Conservation (phyloP, 129 eudicot genomes). For the Chrysanthemum seticuspe region DNA sequence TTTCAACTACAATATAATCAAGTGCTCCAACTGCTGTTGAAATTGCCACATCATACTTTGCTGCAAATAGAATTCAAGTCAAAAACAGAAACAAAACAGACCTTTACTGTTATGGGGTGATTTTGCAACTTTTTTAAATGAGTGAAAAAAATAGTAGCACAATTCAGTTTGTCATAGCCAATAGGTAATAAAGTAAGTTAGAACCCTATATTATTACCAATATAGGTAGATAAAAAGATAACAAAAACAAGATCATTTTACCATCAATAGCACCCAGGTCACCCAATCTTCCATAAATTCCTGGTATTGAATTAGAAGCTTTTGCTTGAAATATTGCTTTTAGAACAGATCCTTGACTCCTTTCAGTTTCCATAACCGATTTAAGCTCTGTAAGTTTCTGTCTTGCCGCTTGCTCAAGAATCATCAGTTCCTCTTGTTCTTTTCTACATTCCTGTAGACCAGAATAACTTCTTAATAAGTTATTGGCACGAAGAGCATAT, state of each 20-base stretch:
- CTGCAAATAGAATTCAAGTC: conserved; percentile 48
- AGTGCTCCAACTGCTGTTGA: conserved; percentile 95
- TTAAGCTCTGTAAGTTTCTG: conserved; percentile 79
- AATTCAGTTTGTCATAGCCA: neutral
- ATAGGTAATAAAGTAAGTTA: no score
- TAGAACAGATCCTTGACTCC: conserved; percentile 77
- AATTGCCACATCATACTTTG: conserved; percentile 82
- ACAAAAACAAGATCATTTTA: conserved; percentile 9
- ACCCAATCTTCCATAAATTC: conserved; percentile 95
- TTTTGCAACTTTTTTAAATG: conserved; percentile 1
- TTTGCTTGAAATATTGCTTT: conserved; percentile 87
- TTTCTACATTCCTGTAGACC: conserved; percentile 58
- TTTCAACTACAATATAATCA: conserved; percentile 95
- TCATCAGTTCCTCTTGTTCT: conserved; percentile 69
- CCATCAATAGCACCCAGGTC: conserved; percentile 95
- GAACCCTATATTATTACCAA: no score
- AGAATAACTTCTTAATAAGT: neutral
- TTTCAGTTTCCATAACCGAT: conserved; percentile 80
- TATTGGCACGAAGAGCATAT: neutral
- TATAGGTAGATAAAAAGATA: neutral
- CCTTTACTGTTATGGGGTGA: neutral
- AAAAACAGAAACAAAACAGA: neutral
- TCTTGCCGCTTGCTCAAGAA: conserved; percentile 81
- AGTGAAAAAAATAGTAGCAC: neutral
- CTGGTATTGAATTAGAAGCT: conserved; percentile 64